These are phyloP conservation scores for Mesostigma viride DNA, from an alignment of 139 green algal species.

Conservation along the genomic window DNA sequence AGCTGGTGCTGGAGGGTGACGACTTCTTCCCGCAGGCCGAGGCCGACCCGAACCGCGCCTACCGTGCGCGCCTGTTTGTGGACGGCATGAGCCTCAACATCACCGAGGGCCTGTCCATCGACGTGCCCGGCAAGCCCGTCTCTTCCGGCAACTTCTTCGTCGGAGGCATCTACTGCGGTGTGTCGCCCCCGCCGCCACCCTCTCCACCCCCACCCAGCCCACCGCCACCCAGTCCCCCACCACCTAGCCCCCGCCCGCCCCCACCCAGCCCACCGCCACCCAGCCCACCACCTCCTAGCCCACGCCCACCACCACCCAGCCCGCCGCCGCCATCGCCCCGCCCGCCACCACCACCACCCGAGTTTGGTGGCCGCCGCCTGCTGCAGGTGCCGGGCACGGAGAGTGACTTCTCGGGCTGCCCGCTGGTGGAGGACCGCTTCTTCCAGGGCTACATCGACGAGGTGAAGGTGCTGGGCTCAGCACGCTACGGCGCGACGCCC, in stretches of 20 bases:
- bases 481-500: background rate
- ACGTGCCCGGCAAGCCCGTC: background rate
- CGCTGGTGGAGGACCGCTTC: too few relatives aligned
- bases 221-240: background rate
- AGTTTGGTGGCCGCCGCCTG: slow-evolving; percentile 1
- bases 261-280: background rate
- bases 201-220: background rate
- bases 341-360: background rate
- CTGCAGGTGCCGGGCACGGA: background rate
- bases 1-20: slow-evolving; percentile 11
- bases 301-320: background rate
- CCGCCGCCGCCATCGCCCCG: background rate
- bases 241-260: background rate
- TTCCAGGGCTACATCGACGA: slow-evolving; percentile 28
- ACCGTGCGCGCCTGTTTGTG: slow-evolving; percentile 14
- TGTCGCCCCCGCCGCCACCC: background rate
- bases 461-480: slow-evolving; percentile 16
- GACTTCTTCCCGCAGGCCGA: background rate
- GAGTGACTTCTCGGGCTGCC: too few relatives aligned
- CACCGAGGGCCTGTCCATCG: background rate
- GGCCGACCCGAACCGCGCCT: background rate
- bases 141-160: slow-evolving; percentile 17
- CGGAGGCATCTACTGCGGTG: slow-evolving; percentile 15
- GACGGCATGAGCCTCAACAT: slow-evolving; percentile 15
- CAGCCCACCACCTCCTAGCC: background rate